A percentile compares a stretch with the other conserved stretches of the same genome.
Conservation (phyloP, 139 green algal genomes). For the Chlorella sorokiniana region DNA sequence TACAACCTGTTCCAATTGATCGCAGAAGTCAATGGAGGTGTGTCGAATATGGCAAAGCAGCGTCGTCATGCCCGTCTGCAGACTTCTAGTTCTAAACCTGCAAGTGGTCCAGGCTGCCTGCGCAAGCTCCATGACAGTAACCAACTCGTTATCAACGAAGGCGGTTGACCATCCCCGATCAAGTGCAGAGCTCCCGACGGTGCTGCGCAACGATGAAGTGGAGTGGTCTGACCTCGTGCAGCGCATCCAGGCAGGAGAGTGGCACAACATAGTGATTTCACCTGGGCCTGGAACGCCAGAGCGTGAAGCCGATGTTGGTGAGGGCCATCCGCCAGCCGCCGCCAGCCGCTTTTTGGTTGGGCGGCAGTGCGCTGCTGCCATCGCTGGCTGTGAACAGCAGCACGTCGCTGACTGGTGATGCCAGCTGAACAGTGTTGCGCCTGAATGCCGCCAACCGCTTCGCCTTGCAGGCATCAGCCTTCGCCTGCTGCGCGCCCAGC, state of each 20-base stretch:
- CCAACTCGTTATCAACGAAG: too few relatives aligned
- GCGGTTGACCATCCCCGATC: too few relatives aligned
- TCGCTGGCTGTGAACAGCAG: too few relatives aligned
- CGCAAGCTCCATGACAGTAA: too few relatives aligned
- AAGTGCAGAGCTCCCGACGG: conserved; percentile 70
- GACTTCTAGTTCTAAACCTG: too few relatives aligned
- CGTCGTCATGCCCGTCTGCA: too few relatives aligned
- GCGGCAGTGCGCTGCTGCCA: too few relatives aligned
- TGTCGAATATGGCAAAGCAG: not conserved
- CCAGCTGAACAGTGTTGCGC: not conserved
- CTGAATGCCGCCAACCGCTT: not conserved
- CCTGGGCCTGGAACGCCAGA: conserved; percentile 91
- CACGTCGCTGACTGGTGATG: too few relatives aligned
- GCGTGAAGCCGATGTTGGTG: conserved; percentile 74
- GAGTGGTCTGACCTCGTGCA: conserved; percentile 52
- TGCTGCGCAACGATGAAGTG: conserved; percentile 86
- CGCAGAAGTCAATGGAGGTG: conserved; percentile 85
- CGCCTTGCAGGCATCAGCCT: conserved; percentile 76
- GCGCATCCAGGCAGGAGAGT: conserved; percentile 47
- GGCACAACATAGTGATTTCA: conserved; percentile 93
- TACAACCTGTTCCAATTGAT: conserved; percentile 98
- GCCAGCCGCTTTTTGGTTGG: not conserved
- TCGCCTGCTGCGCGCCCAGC: conserved; percentile 59
- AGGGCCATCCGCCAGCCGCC: not conserved
- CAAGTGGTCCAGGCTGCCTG: too few relatives aligned